Evolutionary conservation across 2,329 filamentous ascomycete species (phyloP).

Genomic region (Pseudohalonectria lignicola): DNA sequence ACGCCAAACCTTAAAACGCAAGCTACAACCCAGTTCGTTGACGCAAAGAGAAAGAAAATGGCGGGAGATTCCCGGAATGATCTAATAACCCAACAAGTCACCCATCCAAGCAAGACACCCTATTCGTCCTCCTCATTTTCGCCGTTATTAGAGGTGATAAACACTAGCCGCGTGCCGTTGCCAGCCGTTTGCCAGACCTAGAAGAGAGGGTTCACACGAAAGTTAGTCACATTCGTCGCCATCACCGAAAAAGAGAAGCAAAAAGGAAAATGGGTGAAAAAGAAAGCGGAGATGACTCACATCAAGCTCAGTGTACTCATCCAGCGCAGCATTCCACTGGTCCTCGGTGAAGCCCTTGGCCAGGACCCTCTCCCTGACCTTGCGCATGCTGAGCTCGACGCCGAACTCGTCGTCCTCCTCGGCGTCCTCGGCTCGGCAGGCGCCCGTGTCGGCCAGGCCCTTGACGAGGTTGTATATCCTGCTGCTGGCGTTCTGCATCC

Average conservation of each 20-base stretch:
- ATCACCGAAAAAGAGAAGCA: neutral
- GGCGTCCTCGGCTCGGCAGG: constrained; percentile 62
- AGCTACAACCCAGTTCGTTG: no score
- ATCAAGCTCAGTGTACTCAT: constrained; percentile 81
- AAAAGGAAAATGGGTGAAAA: neutral
- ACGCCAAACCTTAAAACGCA: no score
- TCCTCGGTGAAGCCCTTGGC: constrained; percentile 96
- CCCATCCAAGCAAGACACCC: no score
- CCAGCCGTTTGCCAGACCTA: constrained; percentile 72
- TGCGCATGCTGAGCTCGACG: constrained; percentile 71
- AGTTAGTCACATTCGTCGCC: no score
- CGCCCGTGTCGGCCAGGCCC: constrained; percentile 73
- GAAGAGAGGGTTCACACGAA: neutral
- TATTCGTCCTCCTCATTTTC: constrained; percentile 31
- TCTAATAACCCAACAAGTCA: no score
- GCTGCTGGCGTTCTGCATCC: constrained; percentile 69
- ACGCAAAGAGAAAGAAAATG: no score
- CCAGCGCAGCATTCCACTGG: constrained; percentile 75
- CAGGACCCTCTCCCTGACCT: constrained; percentile 82
- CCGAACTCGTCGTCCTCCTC: constrained; percentile 42
- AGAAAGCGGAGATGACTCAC: constrained; percentile 70
- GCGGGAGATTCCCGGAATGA: no score
- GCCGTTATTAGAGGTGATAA: constrained; percentile 50
- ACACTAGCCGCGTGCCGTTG: constrained; percentile 59
- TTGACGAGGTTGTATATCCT: constrained; percentile 95